Evolutionary conservation across 1,139 yeast species (phyloP), one percentile per base, ranked within the genome.

Genomic region (Debaryomyces nepalensis): DNA sequence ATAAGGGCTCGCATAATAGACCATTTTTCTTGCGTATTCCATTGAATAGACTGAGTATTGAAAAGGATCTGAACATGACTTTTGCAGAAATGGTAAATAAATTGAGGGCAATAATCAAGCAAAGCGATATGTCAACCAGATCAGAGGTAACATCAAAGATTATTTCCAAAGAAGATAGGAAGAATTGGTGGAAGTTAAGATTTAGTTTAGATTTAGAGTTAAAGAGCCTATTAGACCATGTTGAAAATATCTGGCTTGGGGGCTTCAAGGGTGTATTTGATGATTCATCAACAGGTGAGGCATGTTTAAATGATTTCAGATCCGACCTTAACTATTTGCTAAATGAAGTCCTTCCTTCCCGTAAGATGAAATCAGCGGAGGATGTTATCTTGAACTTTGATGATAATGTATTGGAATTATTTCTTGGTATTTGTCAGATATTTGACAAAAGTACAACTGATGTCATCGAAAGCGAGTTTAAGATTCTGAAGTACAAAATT

Each of bases 221-320:
- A 43, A 65, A 75, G 39, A 64, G 62, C 4, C 59, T 90, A n/a
- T 59, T 91, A n/a, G 60, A 63, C 2, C 70, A 70, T 30, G 77
- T 88, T 11, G 93, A 89, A 48, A 60, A 64, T 21, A 67, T 70
- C 44, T 89, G 97, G 95, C 62, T 91, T 34, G 91, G 95, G n/a
- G 95, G 95, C 0, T 86, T 89, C 49, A 66, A 66, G 33, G 84
- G 91, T 0, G 55, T 87, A 2, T 84, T 88, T 54, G 63, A 68
- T 26, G 64, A 18, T 18, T 12, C 35, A 6, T 16, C 4, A 20
- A 15, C 9, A 30, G 9, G 15, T 5, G 20, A 34, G 10, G 12
- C 11, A 2, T 21, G 61, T 4, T 63, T 73, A 27, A 50, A 10
- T 37, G 56, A 37, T 69, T 87, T 59, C 66, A 69, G 51, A 45